Evolutionary conservation across 2,329 filamentous ascomycete species (phyloP), one percentile per base, ranked within the genome.

Genomic region (Fusarium sp.): DNA sequence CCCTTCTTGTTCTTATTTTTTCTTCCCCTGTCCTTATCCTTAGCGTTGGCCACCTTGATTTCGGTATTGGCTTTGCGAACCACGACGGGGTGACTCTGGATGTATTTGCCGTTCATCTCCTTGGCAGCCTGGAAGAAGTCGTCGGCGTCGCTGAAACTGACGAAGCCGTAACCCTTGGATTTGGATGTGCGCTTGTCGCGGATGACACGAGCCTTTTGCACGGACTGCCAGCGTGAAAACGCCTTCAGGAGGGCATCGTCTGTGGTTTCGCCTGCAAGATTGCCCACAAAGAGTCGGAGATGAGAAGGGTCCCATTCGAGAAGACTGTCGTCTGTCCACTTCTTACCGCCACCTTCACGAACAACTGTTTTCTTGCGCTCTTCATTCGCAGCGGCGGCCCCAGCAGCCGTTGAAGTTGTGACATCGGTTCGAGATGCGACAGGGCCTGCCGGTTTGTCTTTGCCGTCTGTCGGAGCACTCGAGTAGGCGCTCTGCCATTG

Each of bases 71-170:
- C 93, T 78, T 96, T 92, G 78, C 92, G 90, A 71, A 98, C 87
- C 25, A 92, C 83, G 27, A 97, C 92, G 0, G 96, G 96, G 79
- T 98, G 96, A 78, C 94, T 97, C 74, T 97, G 95, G 76, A 99
- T 98, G 80, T 99, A 99, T 82, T 99, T 98, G 73, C 94, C 94
- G 75, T 97, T 92, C 96, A 98, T 98, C 82, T 98, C 95, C 81
- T 96, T 94, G 74, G 94, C 95, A 3, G 96, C 95, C 74, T 93
- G 89, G 84, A 99, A 98, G 78, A 96, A 98, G 75, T 97, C 94
- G 78, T 99, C 96, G 30, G 94, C 92, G 76, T 97, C 92, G 73
- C 90, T 91, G 81, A 99, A 98, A 79, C 93, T 96, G 56, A 99
- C 94, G 76, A 99, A 99, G 4, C 96, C 96, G 77, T 93, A 99